Percentiles rank a stretch among this genome's conserved stretches.
Conservation (phyloP, 2,329 filamentous ascomycete species). For the Apiospora saccharicola region DNA sequence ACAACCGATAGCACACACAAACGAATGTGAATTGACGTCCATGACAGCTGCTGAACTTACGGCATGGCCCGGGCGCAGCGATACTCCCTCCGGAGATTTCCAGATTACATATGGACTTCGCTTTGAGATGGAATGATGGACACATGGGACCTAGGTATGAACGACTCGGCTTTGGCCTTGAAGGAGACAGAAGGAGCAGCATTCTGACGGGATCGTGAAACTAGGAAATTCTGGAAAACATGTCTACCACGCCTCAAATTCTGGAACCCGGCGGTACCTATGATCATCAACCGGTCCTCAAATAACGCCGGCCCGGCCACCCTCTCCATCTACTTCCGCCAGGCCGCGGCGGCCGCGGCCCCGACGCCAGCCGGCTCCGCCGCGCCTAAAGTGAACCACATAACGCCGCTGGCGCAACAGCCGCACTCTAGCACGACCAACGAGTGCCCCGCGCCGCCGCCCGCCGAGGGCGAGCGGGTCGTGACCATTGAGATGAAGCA, state of each 20-base stretch:
- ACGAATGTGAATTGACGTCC: conserved; percentile 25
- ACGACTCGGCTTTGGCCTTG: background rate
- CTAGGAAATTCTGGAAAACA: conserved; percentile 86
- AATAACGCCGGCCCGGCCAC: conserved; percentile 64
- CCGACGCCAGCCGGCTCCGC: conserved; percentile 27
- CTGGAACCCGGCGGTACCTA: conserved; percentile 86
- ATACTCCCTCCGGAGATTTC: conserved; percentile 79
- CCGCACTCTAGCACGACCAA: conserved; percentile 57
- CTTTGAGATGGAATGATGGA: conserved; percentile 65
- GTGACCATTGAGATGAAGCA: conserved; percentile 70
- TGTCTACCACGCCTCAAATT: conserved; percentile 89
- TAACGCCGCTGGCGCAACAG: conserved; percentile 45
- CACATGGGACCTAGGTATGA: conserved; percentile 76
- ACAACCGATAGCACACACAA: background rate
- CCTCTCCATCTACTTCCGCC: conserved; percentile 71
- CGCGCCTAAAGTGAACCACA: conserved; percentile 32
- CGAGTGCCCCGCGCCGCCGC: conserved; percentile 56
- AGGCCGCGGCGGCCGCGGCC: conserved; percentile 37
- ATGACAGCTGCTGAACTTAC: conserved; percentile 53
- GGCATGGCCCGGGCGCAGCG: conserved; percentile 83
- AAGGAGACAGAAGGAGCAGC: background rate
- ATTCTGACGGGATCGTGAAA: conserved; percentile 34
- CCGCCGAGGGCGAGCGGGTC: conserved; percentile 56
- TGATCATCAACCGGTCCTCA: conserved; percentile 77
- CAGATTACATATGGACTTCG: conserved; percentile 78